A percentile compares a stretch with the other conserved stretches of the same genome.
These are phyloP conservation scores for Murraya paniculata DNA, from an alignment of 345 rosid genomes.

Conservation along the genomic window DNA sequence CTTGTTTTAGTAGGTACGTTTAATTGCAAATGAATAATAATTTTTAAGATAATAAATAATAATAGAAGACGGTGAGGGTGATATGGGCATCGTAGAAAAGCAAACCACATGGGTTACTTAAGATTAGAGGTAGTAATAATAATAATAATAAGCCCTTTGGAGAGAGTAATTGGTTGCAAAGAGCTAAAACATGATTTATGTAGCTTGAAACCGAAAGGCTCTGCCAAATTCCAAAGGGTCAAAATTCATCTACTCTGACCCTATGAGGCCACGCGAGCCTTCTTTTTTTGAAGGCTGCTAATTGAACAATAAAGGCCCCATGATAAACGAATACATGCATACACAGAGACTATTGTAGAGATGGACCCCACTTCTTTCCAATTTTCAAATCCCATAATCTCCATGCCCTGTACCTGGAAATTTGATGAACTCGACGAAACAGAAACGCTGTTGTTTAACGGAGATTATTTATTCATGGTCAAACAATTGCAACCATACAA, in stretches of 20 bases:
- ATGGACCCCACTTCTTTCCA: constrained; percentile 2
- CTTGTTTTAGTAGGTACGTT: no score
- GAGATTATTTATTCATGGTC: no score
- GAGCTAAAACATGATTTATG: background rate
- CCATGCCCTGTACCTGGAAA: no score
- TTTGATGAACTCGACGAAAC: no score
- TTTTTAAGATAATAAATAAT: no score
- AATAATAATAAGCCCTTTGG: background rate
- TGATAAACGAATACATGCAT: background rate
- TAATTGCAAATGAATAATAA: no score
- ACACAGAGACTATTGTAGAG: background rate
- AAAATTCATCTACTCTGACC: background rate
- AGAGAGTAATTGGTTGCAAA: background rate
- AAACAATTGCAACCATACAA: no score
- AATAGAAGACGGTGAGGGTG: background rate
- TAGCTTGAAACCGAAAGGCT: background rate
- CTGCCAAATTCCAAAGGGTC: background rate
- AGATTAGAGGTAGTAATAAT: no score
- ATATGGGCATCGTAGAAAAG: background rate
- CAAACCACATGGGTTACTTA: background rate
- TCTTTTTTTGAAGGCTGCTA: background rate
- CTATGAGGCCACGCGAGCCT: background rate
- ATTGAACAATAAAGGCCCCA: background rate
- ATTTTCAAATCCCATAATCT: background rate
- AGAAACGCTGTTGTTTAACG: no score